These are phyloP conservation scores for Mikania micrantha DNA, from an alignment of 129 eudicot species.

Conservation along the genomic window DNA sequence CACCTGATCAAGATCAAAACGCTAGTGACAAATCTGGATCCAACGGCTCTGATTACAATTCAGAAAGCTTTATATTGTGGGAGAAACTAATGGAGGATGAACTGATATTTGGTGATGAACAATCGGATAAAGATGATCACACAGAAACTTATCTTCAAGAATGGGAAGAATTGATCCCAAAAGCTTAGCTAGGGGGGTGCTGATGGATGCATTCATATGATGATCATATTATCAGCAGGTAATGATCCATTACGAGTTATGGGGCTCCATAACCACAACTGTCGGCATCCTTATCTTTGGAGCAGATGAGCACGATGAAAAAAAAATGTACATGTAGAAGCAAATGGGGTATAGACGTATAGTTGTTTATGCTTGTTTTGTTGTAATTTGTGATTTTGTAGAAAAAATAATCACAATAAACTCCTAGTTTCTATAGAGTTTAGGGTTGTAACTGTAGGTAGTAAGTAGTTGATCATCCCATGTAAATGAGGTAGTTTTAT, in stretches of 20 bases:
- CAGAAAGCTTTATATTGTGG: slow-evolving; percentile 62
- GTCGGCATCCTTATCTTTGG: too few species aligned
- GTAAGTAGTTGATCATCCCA: too few species aligned
- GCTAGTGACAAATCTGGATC: slow-evolving; percentile 18
- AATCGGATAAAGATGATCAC: slow-evolving; percentile 18
- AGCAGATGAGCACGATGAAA: not conserved
- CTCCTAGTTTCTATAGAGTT: not conserved
- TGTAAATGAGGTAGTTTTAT: not conserved
- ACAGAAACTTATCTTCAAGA: slow-evolving; percentile 46
- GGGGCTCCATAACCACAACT: too few species aligned
- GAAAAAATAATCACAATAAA: not conserved
- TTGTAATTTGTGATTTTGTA: slow-evolving; percentile 3
- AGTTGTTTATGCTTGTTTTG: slow-evolving; percentile 12
- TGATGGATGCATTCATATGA: not conserved
- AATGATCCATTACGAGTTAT: not conserved
- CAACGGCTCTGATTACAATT: slow-evolving; percentile 16
- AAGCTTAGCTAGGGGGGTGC: not conserved
- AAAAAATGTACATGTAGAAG: not conserved
- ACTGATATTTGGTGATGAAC: slow-evolving; percentile 37
- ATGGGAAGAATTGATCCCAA: slow-evolving; percentile 54
- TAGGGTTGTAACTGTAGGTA: not conserved
- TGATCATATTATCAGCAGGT: not conserved
- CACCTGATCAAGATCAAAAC: slow-evolving; percentile 25
- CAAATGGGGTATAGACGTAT: slow-evolving; percentile 1
- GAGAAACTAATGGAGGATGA: slow-evolving; percentile 80